A percentile compares a stretch with the other conserved stretches of the same genome.
phyloP scores from a whole-genome alignment of 2,329 filamentous ascomycete species.

The Fusarium compactum region DNA sequence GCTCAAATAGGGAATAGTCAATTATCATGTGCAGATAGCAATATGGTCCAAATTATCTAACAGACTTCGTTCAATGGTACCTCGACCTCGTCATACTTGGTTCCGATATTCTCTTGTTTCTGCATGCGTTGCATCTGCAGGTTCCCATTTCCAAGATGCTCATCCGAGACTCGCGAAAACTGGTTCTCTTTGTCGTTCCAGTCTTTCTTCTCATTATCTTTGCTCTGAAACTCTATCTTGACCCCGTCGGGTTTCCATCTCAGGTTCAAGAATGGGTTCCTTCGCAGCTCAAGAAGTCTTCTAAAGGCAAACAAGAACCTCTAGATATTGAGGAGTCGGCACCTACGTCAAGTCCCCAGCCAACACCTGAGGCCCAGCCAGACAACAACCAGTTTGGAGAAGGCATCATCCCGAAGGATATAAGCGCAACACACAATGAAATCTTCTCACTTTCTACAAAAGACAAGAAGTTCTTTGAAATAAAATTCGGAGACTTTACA shows the following conservation, averaged over 20 bases:
- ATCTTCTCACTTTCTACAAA: slow-evolving; percentile 61
- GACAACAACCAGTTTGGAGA: not conserved
- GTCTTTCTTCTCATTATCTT: slow-evolving; percentile 50
- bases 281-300: slow-evolving; percentile 5
- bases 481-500: slow-evolving; percentile 58
- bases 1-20: slow-evolving; percentile 21
- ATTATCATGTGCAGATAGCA: not conserved
- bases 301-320: not conserved
- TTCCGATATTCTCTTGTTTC: slow-evolving; percentile 1
- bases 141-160: slow-evolving; percentile 46
- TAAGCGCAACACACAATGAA: slow-evolving; percentile 48
- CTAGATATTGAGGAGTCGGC: not conserved
- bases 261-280: slow-evolving; percentile 22
- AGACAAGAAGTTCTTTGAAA: slow-evolving; percentile 61
- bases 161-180: slow-evolving; percentile 49
- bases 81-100: slow-evolving; percentile 1
- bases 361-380: not conserved
- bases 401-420: slow-evolving; percentile 6
- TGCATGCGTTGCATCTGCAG: not conserved
- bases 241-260: slow-evolving; percentile 7
- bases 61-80: slow-evolving; percentile 2
- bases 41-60: not conserved
- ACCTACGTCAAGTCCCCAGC: not conserved
- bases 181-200: slow-evolving; percentile 49
- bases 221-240: slow-evolving; percentile 38